Evolutionary conservation across 192 early-diverging fungal species (phyloP).

Genomic region (Chytriomyces hyalinus): DNA sequence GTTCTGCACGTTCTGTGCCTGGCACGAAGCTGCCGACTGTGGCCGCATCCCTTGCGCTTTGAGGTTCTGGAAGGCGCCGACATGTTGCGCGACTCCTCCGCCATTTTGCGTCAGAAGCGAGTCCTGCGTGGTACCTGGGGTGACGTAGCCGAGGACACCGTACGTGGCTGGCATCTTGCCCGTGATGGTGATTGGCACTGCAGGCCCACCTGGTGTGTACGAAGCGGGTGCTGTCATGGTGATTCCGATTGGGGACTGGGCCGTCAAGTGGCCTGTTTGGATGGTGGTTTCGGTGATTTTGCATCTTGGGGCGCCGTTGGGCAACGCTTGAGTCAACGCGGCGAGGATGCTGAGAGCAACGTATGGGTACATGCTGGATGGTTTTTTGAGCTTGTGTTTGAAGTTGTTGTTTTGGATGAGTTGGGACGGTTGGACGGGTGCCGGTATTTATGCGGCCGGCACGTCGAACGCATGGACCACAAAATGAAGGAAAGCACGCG

Average conservation of each 20-base stretch:
- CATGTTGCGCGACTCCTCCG: conserved; percentile 1
- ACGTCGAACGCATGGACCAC: too few species aligned
- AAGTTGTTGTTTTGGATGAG: too few species aligned
- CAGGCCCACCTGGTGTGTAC: conserved; percentile 28
- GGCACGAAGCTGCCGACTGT: conserved; percentile 12
- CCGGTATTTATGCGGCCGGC: too few species aligned
- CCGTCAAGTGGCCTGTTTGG: conserved; percentile 22
- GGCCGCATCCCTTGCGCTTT: conserved; percentile 1
- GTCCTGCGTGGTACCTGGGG: conserved; percentile 33
- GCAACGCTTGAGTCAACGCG: not conserved
- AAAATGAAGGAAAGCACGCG: too few species aligned
- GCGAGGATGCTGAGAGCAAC: not conserved
- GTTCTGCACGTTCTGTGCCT: conserved; percentile 12
- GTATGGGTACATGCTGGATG: not conserved
- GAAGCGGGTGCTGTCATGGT: conserved; percentile 22
- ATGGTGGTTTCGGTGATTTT: conserved; percentile 26
- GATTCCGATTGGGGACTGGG: not conserved
- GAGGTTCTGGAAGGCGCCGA: conserved; percentile 32
- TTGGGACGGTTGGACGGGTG: too few species aligned
- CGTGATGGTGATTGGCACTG: conserved; percentile 18
- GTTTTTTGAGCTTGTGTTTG: too few species aligned
- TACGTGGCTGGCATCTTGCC: not conserved
- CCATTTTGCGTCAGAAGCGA: conserved; percentile 33
- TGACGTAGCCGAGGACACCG: conserved; percentile 44
- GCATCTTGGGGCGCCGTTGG: conserved; percentile 33